Conservation (phyloP, 164 flowering plant species). For the Dillenia suffruticosa region DNA sequence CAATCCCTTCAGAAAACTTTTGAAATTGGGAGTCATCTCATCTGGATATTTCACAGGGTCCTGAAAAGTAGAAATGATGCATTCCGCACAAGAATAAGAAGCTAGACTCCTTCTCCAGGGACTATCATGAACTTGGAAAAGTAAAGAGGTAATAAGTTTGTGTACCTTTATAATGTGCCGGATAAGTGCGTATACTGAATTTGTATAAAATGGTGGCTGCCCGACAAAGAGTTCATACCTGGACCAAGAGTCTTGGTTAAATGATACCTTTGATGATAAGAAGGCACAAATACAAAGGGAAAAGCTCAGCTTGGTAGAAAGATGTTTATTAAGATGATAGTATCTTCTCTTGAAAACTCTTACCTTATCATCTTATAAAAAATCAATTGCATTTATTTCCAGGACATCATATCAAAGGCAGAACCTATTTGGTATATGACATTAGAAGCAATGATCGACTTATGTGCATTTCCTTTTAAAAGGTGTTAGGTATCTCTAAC, state of each 20-base stretch:
- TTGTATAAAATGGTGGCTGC: slow-evolving; percentile 97
- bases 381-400: no score
- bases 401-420: no score
- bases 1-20: slow-evolving; percentile 84
- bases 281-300: no score
- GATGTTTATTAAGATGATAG: no score
- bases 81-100: neutral
- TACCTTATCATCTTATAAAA: no score
- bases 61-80: slow-evolving; percentile 28
- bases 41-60: slow-evolving; percentile 99
- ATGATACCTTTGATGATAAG: no score
- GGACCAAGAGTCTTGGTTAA: slow-evolving; percentile 1
- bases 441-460: no score
- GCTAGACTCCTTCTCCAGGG: neutral
- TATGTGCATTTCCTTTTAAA: no score
- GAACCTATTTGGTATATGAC: no score
- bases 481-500: no score
- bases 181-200: slow-evolving; percentile 92
- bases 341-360: no score
- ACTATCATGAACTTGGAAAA: neutral
- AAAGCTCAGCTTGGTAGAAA: no score
- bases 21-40: slow-evolving; percentile 76
- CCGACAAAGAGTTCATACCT: slow-evolving; percentile 99
- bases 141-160: neutral
- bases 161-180: slow-evolving; percentile 90